Percentiles rank a stretch among this genome's conserved stretches.
Conservation (phyloP, 2,329 filamentous ascomycete species). For the Basipetospora sp. region DNA sequence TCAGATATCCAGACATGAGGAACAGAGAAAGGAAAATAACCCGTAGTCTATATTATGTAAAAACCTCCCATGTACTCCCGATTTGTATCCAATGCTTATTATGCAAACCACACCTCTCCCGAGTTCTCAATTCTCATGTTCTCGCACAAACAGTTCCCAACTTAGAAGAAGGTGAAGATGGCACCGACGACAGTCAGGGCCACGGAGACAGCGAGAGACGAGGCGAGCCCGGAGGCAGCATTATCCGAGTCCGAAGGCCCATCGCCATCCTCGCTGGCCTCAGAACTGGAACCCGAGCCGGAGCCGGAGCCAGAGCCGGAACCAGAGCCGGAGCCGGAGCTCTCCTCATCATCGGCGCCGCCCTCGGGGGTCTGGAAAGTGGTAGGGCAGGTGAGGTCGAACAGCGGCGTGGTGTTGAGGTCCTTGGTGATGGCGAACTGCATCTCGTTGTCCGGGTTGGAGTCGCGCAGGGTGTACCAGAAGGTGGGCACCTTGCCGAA, state of each 20-base stretch:
- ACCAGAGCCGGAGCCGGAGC: background rate
- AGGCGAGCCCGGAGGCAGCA: conserved; percentile 1
- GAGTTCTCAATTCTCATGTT: too few species aligned
- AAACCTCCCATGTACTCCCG: too few species aligned
- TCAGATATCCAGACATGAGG: too few species aligned
- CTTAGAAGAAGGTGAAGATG: conserved; percentile 5
- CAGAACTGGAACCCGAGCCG: conserved; percentile 1
- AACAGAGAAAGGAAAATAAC: too few species aligned
- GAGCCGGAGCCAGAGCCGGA: conserved; percentile 1
- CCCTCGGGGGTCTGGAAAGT: conserved; percentile 7
- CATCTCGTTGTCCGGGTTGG: conserved; percentile 41
- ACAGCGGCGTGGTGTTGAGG: conserved; percentile 41
- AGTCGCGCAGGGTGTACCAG: conserved; percentile 67
- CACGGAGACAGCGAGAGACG: conserved; percentile 1
- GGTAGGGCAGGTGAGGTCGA: conserved; percentile 45
- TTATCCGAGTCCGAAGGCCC: background rate
- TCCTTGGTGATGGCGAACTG: conserved; percentile 56
- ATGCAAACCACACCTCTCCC: too few species aligned
- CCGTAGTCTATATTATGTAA: too few species aligned
- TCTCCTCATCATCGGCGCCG: background rate
- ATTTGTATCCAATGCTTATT: too few species aligned
- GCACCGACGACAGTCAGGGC: conserved; percentile 4
- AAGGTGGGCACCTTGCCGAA: conserved; percentile 52
- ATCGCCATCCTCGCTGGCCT: background rate
- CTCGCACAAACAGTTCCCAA: too few species aligned